These are phyloP conservation scores for Aspergillus wentii DNA, from an alignment of 495 filamentous ascomycete species.

Conservation along the genomic window DNA sequence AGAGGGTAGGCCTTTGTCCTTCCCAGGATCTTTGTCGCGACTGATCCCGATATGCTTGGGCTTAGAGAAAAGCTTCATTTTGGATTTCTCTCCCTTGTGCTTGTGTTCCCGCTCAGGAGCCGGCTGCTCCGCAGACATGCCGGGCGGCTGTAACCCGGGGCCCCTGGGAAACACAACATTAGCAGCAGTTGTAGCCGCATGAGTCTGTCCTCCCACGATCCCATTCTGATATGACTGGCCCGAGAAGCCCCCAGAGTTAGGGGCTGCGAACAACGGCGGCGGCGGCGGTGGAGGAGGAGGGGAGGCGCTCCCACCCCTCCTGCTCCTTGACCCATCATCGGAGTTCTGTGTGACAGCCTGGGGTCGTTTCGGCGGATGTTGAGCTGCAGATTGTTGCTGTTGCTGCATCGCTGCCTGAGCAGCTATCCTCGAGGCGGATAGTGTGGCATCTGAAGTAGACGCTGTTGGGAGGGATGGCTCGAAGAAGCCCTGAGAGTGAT, in stretches of 20 bases:
- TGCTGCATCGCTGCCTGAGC: slow-evolving; percentile 87
- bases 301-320: slow-evolving; percentile 40
- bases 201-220: slow-evolving; percentile 56
- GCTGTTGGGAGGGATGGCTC: slow-evolving; percentile 79
- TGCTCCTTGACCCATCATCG: slow-evolving; percentile 23
- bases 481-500: slow-evolving; percentile 84
- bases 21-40: slow-evolving; percentile 59
- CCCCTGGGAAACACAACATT: slow-evolving; percentile 79
- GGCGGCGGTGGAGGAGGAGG: slow-evolving; percentile 47
- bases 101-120: slow-evolving; percentile 57
- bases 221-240: slow-evolving; percentile 62
- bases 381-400: slow-evolving; percentile 25
- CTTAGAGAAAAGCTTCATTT: slow-evolving; percentile 88
- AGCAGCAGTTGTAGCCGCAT: slow-evolving; percentile 75
- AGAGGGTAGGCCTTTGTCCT: slow-evolving; percentile 69
- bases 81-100: slow-evolving; percentile 70
- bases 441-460: slow-evolving; percentile 45
- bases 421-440: slow-evolving; percentile 80
- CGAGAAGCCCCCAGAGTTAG: slow-evolving; percentile 47
- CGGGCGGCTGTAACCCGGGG: slow-evolving; percentile 52
- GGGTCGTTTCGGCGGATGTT: slow-evolving; percentile 63
- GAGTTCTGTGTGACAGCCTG: slow-evolving; percentile 54
- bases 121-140: slow-evolving; percentile 19
- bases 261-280: slow-evolving; percentile 50
- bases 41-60: slow-evolving; percentile 77